Base-by-base conservation (phyloP, 1,139 yeast species). In the Candida buenavistaensis region DNA sequence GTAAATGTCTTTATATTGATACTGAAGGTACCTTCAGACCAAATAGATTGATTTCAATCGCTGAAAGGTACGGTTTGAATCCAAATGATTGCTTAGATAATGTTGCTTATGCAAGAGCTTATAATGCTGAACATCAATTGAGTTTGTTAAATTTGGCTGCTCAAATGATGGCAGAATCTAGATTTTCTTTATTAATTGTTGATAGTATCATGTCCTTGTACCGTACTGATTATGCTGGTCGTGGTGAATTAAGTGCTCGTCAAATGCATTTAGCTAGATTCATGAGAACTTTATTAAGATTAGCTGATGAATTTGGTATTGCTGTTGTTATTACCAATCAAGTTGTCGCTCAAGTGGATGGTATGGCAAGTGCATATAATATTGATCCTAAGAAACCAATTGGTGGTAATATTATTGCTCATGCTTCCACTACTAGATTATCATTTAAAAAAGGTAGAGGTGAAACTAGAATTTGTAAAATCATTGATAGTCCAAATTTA, bases 321-420 rank as follows among this genome's bases (percentile, higher is more conserved):
- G 98, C 98, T 0, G 97, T 92, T 10, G 88, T 94, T n/a, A 90
- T 92, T 35, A 94, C 99, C 4, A 92, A 92, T 63, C 99, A 92
- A 62, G 99, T 92, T 20, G 97, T 89, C 6, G 97, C 98, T 3
- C 97, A 90, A 59, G 98, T 94, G 14, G 99, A 92, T 57, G 97
- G 97, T 33, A 82, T 80, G 51, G 77, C 84, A 44, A 76, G 78
- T 6, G 74, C 82, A 75, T 90, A 82, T 59, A 88, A 89, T 50
- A 95, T 96, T 1, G 98, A 92, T 57, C 97, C 98, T n/a, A 94
- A 94, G 61, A 94, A 94, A 59, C 98, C 99, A 8, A 92, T 94
- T 50, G 99, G 99, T 39, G 99, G 99, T 51, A 92, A 94, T 54
- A 92, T 94, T 50, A 83, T 94, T 61, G 98, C 98, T 2, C 99